phyloP scores from a whole-genome alignment of 2,329 filamentous ascomycete species.

The Pseudopyrenochaeta lycopersici region DNA sequence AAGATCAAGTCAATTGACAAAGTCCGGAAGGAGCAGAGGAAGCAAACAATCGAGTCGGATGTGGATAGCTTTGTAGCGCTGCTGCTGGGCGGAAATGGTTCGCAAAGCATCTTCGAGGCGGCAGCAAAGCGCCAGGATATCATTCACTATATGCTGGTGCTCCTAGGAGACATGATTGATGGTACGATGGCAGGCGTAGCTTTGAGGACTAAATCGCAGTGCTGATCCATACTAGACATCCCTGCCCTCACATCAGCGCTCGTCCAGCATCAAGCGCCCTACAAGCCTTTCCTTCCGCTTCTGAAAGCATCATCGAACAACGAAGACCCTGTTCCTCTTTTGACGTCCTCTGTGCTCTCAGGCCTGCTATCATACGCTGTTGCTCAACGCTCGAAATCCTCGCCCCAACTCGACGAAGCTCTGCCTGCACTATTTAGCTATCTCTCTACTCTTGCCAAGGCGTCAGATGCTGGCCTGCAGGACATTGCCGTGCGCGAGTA shows the following conservation, averaged over 20 bases:
- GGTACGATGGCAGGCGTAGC: slow-evolving; percentile 60
- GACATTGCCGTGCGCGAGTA: slow-evolving; percentile 95
- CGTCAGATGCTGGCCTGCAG: slow-evolving; percentile 86
- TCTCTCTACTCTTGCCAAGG: slow-evolving; percentile 83
- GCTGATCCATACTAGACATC: slow-evolving; percentile 66
- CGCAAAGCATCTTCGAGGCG: slow-evolving; percentile 78
- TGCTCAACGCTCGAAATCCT: slow-evolving; percentile 66
- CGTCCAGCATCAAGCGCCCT: slow-evolving; percentile 73
- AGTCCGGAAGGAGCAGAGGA: slow-evolving; percentile 89
- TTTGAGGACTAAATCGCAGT: neutral
- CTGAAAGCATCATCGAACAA: slow-evolving; percentile 84
- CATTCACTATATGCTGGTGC: slow-evolving; percentile 91
- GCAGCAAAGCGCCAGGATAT: slow-evolving; percentile 88
- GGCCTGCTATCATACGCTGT: slow-evolving; percentile 75
- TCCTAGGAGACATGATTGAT: slow-evolving; percentile 86
- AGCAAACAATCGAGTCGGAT: slow-evolving; percentile 81
- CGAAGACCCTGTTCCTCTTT: slow-evolving; percentile 86
- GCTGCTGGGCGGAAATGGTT: slow-evolving; percentile 74
- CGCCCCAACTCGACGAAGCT: slow-evolving; percentile 73
- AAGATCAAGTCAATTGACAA: slow-evolving; percentile 98
- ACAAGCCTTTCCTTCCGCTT: slow-evolving; percentile 83
- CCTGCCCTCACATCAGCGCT: slow-evolving; percentile 81
- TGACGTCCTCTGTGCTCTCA: slow-evolving; percentile 87
- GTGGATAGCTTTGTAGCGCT: slow-evolving; percentile 80
- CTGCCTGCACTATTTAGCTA: slow-evolving; percentile 87